Conservation (phyloP, 192 early-diverging fungal genomes). For the Coemansia sp. region DNA sequence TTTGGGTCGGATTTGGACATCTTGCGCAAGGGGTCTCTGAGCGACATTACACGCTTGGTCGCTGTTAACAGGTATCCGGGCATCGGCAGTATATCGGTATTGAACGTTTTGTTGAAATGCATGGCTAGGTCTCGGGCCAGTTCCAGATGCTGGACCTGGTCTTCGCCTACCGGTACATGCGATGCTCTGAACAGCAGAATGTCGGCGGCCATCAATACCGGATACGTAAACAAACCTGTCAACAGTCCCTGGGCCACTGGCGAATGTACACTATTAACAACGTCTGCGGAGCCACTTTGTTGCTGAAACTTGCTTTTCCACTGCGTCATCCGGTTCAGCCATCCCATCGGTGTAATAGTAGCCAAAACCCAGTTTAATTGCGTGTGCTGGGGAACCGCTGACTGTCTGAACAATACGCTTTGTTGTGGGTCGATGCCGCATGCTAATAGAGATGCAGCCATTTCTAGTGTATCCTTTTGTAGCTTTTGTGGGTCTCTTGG, state of each 20-base stretch:
- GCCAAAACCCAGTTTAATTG: constrained; percentile 86
- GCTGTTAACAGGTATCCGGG: constrained; percentile 64
- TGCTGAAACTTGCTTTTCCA: constrained; percentile 74
- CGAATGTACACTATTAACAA: constrained; percentile 18
- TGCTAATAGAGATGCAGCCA: constrained; percentile 77
- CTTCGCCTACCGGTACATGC: constrained; percentile 90
- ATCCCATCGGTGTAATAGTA: constrained; percentile 84
- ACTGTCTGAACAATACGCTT: constrained; percentile 84
- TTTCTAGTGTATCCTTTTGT: constrained; percentile 66
- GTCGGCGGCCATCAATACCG: constrained; percentile 90
- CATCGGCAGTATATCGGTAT: constrained; percentile 64
- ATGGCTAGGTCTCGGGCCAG: constrained; percentile 76
- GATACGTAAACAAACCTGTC: constrained; percentile 86
- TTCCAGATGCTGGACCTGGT: constrained; percentile 91
- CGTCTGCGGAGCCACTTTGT: constrained; percentile 24
- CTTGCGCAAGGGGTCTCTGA: constrained; percentile 73
- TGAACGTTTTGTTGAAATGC: constrained; percentile 75
- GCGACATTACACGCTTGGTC: constrained; percentile 83
- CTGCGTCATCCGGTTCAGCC: constrained; percentile 94
- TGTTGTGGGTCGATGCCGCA: constrained; percentile 79
- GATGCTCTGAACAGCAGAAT: constrained; percentile 84
- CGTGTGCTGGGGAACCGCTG: constrained; percentile 72
- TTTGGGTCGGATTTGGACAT: constrained; percentile 89
- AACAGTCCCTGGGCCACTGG: constrained; percentile 29
- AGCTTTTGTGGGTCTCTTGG: constrained; percentile 69